Evolutionary conservation across 371 early-diverging fungal genomes (phyloP), one percentile per base, ranked within the genome.

Genomic region (Rhizopus delemar): DNA sequence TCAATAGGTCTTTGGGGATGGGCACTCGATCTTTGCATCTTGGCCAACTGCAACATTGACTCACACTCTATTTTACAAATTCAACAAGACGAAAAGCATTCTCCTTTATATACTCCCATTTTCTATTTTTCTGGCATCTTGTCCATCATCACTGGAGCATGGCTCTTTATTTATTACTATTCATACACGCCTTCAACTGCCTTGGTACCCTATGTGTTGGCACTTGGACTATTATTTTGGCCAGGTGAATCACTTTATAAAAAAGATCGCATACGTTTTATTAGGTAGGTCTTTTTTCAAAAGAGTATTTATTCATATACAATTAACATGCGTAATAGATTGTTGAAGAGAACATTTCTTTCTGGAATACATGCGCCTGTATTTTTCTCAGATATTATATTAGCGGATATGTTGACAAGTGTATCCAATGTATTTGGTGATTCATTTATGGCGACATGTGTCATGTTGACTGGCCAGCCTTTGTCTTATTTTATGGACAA

Each of bases 391-490:
- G 96, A 97, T 64, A 84, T 94, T 31, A 85, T 97, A 36, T 71
- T 97, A 56, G 94, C 96, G 5, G 97, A 97, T 83, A 89, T 96
- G 49, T 68, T 96, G 66, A 96, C 96, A 0, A 93, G 93, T 63
- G 94, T 92, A 67, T 89, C 95, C 0, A 84, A 90, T 46, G 89
- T 93, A 8, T 82, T 95, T 63, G 93, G 92, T 6, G 96, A 95
- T 67, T 70, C 92, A 4, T 86, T 88, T 48, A 70, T 80, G 51
- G 74, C 86, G n/a, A 56, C 71, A 32, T 84, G 84, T 59, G 63
- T 73, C 59, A 76, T 79, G 68, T 64, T 79, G 64, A 50, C 66
- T 73, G 56, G 68, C n/a, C 64, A 74, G 15, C 51, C 65, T 43
- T 62, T 68, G 34, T 63, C 69, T 28, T 60, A 63, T 4, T 71